Conservation (phyloP, 257 asterid species). For the Gardenia jasminoides region DNA sequence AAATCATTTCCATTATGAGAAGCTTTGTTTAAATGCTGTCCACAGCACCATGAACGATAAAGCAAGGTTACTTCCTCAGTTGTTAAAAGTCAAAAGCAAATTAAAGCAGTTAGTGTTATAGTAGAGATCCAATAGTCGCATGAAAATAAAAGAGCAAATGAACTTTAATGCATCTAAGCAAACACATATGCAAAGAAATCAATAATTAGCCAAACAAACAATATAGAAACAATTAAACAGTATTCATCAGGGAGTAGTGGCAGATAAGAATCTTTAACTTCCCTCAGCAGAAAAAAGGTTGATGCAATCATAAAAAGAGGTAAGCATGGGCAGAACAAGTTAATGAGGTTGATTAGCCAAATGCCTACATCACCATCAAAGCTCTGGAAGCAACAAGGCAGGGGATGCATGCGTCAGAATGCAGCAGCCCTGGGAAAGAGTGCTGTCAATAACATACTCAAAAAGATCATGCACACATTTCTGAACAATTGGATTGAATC, state of each 20-base stretch:
- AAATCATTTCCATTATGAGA: background rate
- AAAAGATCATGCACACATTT: conserved; percentile 14
- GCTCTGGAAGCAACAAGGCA: conserved; percentile 27
- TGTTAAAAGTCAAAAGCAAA: background rate
- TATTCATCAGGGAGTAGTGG: conserved; percentile 3
- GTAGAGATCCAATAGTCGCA: background rate
- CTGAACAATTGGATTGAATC: conserved; percentile 13
- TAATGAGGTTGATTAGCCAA: conserved; percentile 22
- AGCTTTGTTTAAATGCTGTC: background rate
- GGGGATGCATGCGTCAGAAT: conserved; percentile 28
- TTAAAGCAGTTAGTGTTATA: background rate
- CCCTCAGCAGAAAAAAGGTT: background rate
- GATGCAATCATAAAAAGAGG: conserved; percentile 1
- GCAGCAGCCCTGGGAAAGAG: conserved; percentile 31
- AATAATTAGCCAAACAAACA: background rate
- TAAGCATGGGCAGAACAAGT: conserved; percentile 16
- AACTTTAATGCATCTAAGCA: background rate
- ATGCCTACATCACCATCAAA: conserved; percentile 26
- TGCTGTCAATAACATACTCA: conserved; percentile 23
- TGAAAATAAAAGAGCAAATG: background rate
- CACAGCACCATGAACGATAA: background rate
- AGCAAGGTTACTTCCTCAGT: background rate
- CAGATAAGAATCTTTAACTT: conserved; percentile 18
- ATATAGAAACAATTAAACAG: background rate
- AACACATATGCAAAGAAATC: background rate